Base-by-base conservation (phyloP, 768 basidiomycete genomes). In the Hebeloma cylindrosporum region DNA sequence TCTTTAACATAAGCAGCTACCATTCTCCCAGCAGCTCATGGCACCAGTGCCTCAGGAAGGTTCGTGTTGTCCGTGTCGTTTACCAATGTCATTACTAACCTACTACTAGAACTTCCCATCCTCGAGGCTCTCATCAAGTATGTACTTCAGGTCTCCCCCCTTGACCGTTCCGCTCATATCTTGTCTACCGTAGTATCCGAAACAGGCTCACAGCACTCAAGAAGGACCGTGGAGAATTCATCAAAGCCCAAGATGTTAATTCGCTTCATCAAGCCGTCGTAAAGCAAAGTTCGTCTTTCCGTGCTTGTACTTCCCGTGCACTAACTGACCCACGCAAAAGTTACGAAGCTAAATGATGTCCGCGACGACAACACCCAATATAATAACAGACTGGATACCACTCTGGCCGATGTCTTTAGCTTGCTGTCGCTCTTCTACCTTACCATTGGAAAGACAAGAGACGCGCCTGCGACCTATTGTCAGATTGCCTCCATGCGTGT, bases 401-500 rank as follows among this genome's bases (percentile, higher is more conserved):
- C 93, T 3, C 82, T 99, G 34, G 85, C 91, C 21, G 96, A 99
- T 68, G 95, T 98, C 27, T 98, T 98, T 71, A 85, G 81, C 60
- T 77, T 99, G 37, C 79, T 99, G 32, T 95, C 93, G 10, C 79
- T 99, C 53, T 97, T 96, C 77, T 99, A 93, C 74, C 83, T 99
- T 57, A 96, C 94, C 27, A 93, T 99, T 50, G 96, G 96, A 31
- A 94, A 93, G 71, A 93, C 91, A 29, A 82, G 85, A 53, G 94
- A 97, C 65, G 85, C 86, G 7, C 94, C 95, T 0, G 95, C 94
- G 18, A 92, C 88, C 0, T 99, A 96, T 65, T 92, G 90, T 51
- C 96, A 98, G 59, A 83, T 98, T 51, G 92, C 93, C 28, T 93
- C 87, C 48, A 96, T 99, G 86, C 73, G 88, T 68, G 93, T 97